Evolutionary conservation across 495 filamentous ascomycete species (phyloP).

Genomic region (Penicillium subrubescens): DNA sequence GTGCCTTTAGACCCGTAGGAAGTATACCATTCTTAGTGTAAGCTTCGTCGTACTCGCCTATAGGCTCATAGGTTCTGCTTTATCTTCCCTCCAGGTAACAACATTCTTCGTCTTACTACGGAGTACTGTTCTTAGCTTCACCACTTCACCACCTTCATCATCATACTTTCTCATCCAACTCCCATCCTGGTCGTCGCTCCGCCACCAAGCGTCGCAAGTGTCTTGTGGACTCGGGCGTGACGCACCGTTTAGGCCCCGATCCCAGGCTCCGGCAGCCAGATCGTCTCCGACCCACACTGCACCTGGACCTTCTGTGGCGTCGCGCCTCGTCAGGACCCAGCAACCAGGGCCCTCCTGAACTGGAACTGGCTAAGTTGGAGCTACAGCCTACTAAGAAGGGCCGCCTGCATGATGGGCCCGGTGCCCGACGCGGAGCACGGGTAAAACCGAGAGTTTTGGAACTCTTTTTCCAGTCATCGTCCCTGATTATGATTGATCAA

Average conservation of each 20-base stretch:
- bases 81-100: not conserved
- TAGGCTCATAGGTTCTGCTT: not conserved
- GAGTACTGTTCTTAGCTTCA: too few relatives aligned
- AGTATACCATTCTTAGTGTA: not conserved
- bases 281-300: constrained; percentile 21
- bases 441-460: constrained; percentile 19
- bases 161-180: not conserved
- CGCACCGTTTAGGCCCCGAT: constrained; percentile 7
- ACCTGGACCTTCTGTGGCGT: constrained; percentile 32
- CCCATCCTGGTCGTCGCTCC: constrained; percentile 9
- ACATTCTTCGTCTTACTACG: not conserved
- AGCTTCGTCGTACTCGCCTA: not conserved
- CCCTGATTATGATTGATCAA: not conserved
- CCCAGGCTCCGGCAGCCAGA: constrained; percentile 9
- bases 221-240: not conserved
- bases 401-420: constrained; percentile 14
- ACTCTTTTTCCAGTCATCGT: not conserved
- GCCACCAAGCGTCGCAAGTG: constrained; percentile 21
- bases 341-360: constrained; percentile 5
- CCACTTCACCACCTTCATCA: not conserved
- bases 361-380: not conserved
- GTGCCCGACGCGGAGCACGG: constrained; percentile 22
- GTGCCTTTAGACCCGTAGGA: not conserved
- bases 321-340: constrained; percentile 24
- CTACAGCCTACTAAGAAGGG: not conserved